Percentiles rank a stretch among this genome's conserved stretches.
These are phyloP conservation scores for Evernia prunastri DNA, from an alignment of 495 filamentous ascomycete genomes.

Conservation along the genomic window DNA sequence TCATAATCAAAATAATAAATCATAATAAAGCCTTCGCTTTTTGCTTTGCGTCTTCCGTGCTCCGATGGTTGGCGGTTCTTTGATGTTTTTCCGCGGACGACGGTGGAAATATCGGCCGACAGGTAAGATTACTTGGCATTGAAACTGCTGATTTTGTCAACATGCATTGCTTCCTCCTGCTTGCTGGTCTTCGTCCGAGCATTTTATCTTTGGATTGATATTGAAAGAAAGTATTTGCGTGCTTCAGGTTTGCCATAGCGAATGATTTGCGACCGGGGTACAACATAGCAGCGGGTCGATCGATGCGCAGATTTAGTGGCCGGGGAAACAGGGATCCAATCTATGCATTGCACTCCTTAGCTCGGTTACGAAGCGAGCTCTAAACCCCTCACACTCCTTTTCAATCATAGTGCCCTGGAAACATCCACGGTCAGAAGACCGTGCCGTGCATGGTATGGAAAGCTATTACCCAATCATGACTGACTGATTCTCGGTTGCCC, in stretches of 20 bases:
- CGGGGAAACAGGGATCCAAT: slow-evolving; percentile 8
- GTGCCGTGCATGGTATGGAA: background rate
- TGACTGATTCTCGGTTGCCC: background rate
- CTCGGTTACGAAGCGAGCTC: slow-evolving; percentile 15
- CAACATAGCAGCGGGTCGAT: slow-evolving; percentile 18
- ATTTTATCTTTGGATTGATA: too few species aligned
- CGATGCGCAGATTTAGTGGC: slow-evolving; percentile 17
- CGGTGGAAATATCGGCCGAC: too few species aligned
- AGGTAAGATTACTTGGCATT: background rate
- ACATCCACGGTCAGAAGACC: background rate
- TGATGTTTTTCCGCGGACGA: background rate
- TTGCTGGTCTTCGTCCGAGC: background rate
- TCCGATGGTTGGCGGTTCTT: background rate
- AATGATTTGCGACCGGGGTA: slow-evolving; percentile 11
- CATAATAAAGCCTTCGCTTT: background rate
- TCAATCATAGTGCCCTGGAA: background rate
- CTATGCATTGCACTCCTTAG: slow-evolving; percentile 4
- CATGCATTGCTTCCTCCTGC: background rate
- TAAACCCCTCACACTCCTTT: background rate
- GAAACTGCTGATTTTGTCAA: background rate
- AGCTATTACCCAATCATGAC: background rate
- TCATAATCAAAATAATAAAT: background rate
- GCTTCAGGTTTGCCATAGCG: too few species aligned
- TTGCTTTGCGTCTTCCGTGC: background rate
- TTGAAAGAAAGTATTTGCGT: too few species aligned